Percentiles rank a stretch among this genome's conserved stretches.
These are phyloP conservation scores for rapeseed (Brassica napus) DNA, from an alignment of 345 rosid species.

Conservation along the genomic window DNA sequence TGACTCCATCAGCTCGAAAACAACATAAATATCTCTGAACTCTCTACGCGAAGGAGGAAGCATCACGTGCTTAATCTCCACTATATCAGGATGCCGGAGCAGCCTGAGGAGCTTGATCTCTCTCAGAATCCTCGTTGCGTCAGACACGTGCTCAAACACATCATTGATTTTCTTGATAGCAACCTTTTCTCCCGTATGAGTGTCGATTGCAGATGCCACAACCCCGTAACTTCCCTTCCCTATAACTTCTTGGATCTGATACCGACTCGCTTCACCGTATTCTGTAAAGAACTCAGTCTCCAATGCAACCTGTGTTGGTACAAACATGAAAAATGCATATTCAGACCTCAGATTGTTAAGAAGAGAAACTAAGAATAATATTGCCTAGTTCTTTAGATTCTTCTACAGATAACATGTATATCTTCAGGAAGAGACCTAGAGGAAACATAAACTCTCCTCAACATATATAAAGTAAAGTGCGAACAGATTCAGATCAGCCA, in stretches of 20 bases:
- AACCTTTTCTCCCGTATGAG: conserved; percentile 80
- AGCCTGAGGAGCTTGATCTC: conserved; percentile 95
- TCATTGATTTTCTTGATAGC: conserved; percentile 97
- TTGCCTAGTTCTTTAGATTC: not conserved
- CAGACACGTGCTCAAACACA: conserved; percentile 98
- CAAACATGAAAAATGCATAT: conserved; percentile 9
- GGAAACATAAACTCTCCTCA: not conserved
- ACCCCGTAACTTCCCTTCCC: conserved; percentile 99
- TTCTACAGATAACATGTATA: not conserved
- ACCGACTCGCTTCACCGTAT: conserved; percentile 89
- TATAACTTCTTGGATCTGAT: conserved; percentile 88
- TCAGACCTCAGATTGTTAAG: conserved; percentile 1
- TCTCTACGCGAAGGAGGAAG: conserved; percentile 98
- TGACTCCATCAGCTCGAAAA: conserved; percentile 97
- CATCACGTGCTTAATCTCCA: conserved; percentile 93
- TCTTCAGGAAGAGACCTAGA: not conserved
- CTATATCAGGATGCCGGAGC: conserved; percentile 94
- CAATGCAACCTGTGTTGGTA: conserved; percentile 49
- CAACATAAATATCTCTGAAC: conserved; percentile 92
- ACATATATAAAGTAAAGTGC: no score
- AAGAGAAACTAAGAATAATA: not conserved
- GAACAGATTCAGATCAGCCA: not conserved
- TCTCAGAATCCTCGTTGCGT: conserved; percentile 93
- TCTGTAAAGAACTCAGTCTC: conserved; percentile 93
- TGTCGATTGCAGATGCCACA: conserved; percentile 90